Base-by-base conservation (phyloP, 2,329 filamentous ascomycete species). In the Stylonectria norvegica region DNA sequence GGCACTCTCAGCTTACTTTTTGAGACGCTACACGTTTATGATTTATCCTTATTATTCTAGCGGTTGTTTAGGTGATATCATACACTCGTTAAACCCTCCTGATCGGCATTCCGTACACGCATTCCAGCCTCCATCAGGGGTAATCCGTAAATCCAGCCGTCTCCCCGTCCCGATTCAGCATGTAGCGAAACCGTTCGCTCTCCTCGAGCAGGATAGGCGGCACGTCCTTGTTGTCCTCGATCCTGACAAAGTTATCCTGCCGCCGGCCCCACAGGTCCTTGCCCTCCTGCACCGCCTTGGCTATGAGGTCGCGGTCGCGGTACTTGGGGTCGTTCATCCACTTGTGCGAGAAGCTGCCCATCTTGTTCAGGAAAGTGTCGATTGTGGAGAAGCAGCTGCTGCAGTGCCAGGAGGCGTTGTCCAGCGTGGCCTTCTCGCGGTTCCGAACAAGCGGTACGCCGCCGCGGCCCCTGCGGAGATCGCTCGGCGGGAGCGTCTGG, bases 381-480 rank as follows among this genome's bases (percentile, higher is more conserved):
- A 83, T 60, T 1, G 75, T 81, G 14, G 67, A 62, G 55, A 81
- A 81, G 62, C 79, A 83, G 40, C 68, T 75, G 36, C 74, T 79
- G 65, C 79, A 83, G 58, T 83, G 78, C 79, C 79, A 83, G 0
- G 64, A 72, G 1, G 76, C 73, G 49, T 77, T 71, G 51, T 58
- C 58, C 22, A 80, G 46, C 5, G 67, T 64, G 6, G 61, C 68
- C 47, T 67, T 68, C 45, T 77, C 69, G 29, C 63, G 59, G 23
- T 60, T 59, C 20, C 68, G 62, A 2, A 66, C 45, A 2, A 67
- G 55, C 29, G 61, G 62, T 4, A 66, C 33, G 4, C 67, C 67
- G 31, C 67, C 65, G 38, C 72, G 67, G 29, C 70, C 65, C 47
- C 68, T 68, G 17, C 78, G 72, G 36, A 83, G 64, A 49, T 79